Base-by-base conservation (phyloP, 1,139 yeast genomes). In the Saccharomyces hybrid region DNA sequence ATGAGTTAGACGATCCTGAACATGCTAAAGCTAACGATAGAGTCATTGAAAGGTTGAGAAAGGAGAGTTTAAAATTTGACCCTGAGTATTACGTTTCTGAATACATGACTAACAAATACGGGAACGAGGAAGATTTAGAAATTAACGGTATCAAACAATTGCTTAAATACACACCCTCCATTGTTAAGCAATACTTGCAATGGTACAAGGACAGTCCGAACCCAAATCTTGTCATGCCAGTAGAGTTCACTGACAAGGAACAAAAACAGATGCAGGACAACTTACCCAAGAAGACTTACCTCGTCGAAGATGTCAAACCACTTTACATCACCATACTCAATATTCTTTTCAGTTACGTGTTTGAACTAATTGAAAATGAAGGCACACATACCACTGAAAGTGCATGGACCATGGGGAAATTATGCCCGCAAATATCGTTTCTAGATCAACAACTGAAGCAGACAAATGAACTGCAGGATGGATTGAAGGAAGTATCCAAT, bases 1-100 rank as follows among this genome's bases (percentile, higher is more conserved):
- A 90, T 66, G 98, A 91, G 61, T 69, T 91, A 25, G 81, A 82
- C 2, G 86, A 85, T 58, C 96, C 97, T 0, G 98, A 90, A 63
- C 75, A 75, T 46, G 64, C 74, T 0, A 72, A 82, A 5, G 73
- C 80, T 0, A 74, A 75, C 46, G 86, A 83, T 49, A 73, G 96
- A 48, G 76, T 82, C 13, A 73, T 79, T 58, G 90, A 85, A 63
- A 72, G 97, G 56, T 68, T 83, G 13, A 77, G 81, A 47, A 81
- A 80, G 55, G 96, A 91, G 63, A 83, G 85, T 58, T 78, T 81
- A 56, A 85, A 87, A 61, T 93, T 93, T 64, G 96, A 90, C 66
- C 83, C 88, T 0, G 97, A 88, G 59, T 88, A 87, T 67, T 91
- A 91, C 66, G 85, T 93, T 13, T 88, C 95, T 3, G 98, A 93